Evolutionary conservation across 2,329 filamentous ascomycete species (phyloP), one percentile per base, ranked within the genome.

Genomic region (Epichloe uncinata): DNA sequence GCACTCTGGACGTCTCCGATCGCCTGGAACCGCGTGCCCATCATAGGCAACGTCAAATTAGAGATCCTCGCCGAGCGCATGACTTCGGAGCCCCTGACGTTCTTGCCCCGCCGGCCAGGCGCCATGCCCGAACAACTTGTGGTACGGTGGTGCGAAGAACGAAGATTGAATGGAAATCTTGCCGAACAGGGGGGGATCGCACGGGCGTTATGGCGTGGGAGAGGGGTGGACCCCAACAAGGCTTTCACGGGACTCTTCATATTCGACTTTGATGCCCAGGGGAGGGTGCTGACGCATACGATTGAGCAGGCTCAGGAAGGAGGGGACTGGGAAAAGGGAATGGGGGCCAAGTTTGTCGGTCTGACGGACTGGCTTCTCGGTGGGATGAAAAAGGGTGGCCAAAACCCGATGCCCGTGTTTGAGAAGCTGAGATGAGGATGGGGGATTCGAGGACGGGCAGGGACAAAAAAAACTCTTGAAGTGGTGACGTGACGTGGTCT

Each of bases 1-100:
- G 93, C 93, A 3, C 73, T 98, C 37, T 97, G 90, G 90, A 96
- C 93, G 0, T 89, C 90, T 0, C 93, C 93, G 0, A 84, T 98
- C 47, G 91, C 90, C 33, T 98, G 93, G 93, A 94, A 94, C 60
- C 81, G 87, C 30, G 77, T 98, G 1, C 93, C 93, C 2, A 79
- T 97, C 18, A 78, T 96, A 34, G 90, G 91, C 56, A 95, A 95
- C 60, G 87, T 96, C 42, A 83, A 82, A 57, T 77, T 98, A 11
- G 82, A 87, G 58, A 93, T 98, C 48, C 68, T 95, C 16, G 91
- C 87, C 12, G 90, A 95, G 71, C 85, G 91, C 58, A 93, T 98
- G 78, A 79, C 84, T 51, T 77, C 79, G 53, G 75, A 74, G 55
- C 72, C 73, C 7, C 58, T 72, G 30, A 72, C 69, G 61, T 67